A percentile compares a stretch with the other conserved stretches of the same genome.
These are phyloP conservation scores for Kandelia obovata DNA, from an alignment of 345 rosid species.

Conservation along the genomic window DNA sequence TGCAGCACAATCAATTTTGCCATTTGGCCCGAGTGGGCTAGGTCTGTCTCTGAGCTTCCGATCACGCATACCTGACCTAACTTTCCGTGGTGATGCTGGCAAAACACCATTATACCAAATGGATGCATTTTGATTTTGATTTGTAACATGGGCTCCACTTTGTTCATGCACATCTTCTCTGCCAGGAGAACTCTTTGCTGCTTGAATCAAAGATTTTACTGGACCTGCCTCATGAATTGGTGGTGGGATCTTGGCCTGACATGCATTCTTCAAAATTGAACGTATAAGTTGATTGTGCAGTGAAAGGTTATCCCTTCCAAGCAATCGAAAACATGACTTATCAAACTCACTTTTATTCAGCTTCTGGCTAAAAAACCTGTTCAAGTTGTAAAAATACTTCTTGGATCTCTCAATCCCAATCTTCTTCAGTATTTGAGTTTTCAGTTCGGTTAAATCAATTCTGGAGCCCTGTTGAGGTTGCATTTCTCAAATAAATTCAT, in stretches of 20 bases:
- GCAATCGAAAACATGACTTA: conserved; percentile 29
- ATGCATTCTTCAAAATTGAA: conserved; percentile 43
- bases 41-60: conserved; percentile 2
- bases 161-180: conserved; percentile 3
- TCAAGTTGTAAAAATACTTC: conserved; percentile 34
- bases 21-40: conserved; percentile 24
- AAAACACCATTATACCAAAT: conserved; percentile 20
- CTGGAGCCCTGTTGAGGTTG: conserved; percentile 21
- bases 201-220: background rate
- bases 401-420: conserved; percentile 36
- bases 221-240: conserved; percentile 6
- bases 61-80: conserved; percentile 2
- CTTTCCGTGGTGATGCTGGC: conserved; percentile 14
- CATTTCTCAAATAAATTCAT: conserved; percentile 15
- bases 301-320: conserved; percentile 40
- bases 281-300: conserved; percentile 43
- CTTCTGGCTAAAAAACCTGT: conserved; percentile 35
- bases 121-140: background rate
- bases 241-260: conserved; percentile 31
- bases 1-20: conserved; percentile 27
- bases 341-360: conserved; percentile 36
- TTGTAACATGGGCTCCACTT: conserved; percentile 3
- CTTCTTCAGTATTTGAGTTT: conserved; percentile 34
- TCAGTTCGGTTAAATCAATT: conserved; percentile 30
- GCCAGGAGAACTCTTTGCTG: background rate